These are phyloP conservation scores for Solanum phureja DNA, from an alignment of 257 asterid species.

Conservation along the genomic window DNA sequence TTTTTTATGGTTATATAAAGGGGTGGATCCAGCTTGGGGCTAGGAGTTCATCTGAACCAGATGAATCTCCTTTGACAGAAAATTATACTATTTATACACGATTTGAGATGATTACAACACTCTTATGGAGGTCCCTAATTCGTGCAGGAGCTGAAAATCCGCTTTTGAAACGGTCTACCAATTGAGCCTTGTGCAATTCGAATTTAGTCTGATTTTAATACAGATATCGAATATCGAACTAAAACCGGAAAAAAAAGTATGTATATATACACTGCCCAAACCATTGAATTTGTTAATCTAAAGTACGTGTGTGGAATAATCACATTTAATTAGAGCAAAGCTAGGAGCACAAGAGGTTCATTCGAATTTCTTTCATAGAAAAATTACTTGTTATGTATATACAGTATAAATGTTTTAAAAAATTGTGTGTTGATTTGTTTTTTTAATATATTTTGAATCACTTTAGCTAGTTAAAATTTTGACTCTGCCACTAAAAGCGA, in stretches of 20 bases:
- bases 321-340: background rate
- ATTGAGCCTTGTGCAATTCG: background rate
- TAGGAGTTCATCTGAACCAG: no score
- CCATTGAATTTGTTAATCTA: background rate
- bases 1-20: no score
- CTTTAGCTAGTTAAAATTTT: background rate
- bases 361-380: background rate
- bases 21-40: no score
- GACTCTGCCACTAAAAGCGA: accelerated
- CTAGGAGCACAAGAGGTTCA: background rate
- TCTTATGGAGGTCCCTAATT: no score
- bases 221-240: background rate
- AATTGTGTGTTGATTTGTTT: background rate
- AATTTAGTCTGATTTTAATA: background rate
- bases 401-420: background rate
- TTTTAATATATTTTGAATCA: background rate
- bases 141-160: no score
- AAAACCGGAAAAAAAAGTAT: background rate
- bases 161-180: background rate
- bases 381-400: background rate
- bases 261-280: background rate
- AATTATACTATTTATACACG: no score
- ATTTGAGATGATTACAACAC: no score
- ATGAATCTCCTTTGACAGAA: no score
- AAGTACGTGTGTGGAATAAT: background rate